Evolutionary conservation across 2,329 filamentous ascomycete species (phyloP), one percentile per base, ranked within the genome.

Genomic region (Aspergillus luchuensis): DNA sequence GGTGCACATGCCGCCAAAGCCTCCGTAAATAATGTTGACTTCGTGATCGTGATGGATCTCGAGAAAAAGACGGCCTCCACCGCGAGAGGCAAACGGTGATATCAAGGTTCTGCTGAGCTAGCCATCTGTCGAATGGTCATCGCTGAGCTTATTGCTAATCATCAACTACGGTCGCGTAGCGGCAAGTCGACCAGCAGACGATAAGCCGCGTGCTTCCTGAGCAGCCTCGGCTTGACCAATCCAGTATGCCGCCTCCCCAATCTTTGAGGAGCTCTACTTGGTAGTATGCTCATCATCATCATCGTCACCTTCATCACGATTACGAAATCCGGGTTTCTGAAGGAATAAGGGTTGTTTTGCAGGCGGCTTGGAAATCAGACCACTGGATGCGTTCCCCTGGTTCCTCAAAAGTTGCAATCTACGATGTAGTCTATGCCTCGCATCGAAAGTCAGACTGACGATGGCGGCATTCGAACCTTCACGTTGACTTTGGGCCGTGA

Each of bases 111-210:
- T 23, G 41, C 41, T 36, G 33, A 13, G 33, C 33, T 19, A 23
- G 15, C 45, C 45, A 23, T 15, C 45, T 30, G 23, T 49, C 45
- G 47, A 50, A 30, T 50, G 47, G 47, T 50, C 47, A 50, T 50
- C n/a, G 47, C 47, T 17, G 47, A 50, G 47, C 47, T 50, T 50
- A 50, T 50, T 50, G 23, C n/a, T 17, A 17, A 28, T 50, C 25
- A 30, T 33, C 25, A 28, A 28, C 6, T 50, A 50, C 47, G 47
- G 47, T 50, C 47, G 47, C 47, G 47, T 13, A n/a, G 7, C 25
- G 23, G 21, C 8, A 8, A 19, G 15, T 50, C 25, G n/a, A n/a
- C 47, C 47, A 50, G 25, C 28, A 33, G 5, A 28, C 47, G 25
- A 50, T 11, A 30, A 50, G 25, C 47, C 47, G 45, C 45, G 21